Evolutionary conservation across 371 early-diverging fungal species (phyloP).

Genomic region (Saksenaea vasiformis): DNA sequence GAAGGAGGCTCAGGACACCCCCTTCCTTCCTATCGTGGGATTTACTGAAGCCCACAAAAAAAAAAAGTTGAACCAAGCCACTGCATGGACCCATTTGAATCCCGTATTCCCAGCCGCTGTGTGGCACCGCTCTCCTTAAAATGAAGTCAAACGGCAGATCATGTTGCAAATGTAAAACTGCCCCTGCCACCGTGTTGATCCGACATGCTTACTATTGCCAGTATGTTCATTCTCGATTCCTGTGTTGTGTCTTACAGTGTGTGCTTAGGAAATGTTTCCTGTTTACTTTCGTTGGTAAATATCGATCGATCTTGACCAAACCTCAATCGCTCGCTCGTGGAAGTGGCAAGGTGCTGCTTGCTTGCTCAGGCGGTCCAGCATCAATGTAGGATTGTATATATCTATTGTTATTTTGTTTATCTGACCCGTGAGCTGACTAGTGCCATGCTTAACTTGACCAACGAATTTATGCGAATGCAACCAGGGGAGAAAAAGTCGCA

Average conservation of each 20-base stretch:
- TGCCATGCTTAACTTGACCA: slow-evolving; percentile 61
- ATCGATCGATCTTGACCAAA: slow-evolving; percentile 61
- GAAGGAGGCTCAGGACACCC: too few species aligned
- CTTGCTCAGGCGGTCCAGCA: slow-evolving; percentile 85
- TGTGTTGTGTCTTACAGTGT: not conserved
- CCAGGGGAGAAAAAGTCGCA: slow-evolving; percentile 54
- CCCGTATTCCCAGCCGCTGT: not conserved
- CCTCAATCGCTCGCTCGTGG: slow-evolving; percentile 41
- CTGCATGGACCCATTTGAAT: not conserved
- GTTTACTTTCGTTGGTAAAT: slow-evolving; percentile 65
- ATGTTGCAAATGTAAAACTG: slow-evolving; percentile 82
- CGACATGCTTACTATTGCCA: slow-evolving; percentile 79
- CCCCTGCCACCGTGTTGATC: slow-evolving; percentile 62
- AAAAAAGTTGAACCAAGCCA: not conserved
- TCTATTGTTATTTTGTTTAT: not conserved
- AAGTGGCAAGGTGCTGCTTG: slow-evolving; percentile 64
- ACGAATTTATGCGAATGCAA: slow-evolving; percentile 55
- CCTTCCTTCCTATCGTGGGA: too few species aligned
- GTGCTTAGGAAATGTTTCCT: slow-evolving; percentile 60
- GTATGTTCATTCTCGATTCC: slow-evolving; percentile 28
- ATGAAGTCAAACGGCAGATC: slow-evolving; percentile 1
- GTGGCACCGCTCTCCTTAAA: not conserved
- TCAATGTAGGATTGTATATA: slow-evolving; percentile 59
- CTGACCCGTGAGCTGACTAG: slow-evolving; percentile 19
- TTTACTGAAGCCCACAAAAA: not conserved